Conservation (phyloP, 208 protist species). For the Borovskyia barvae region DNA sequence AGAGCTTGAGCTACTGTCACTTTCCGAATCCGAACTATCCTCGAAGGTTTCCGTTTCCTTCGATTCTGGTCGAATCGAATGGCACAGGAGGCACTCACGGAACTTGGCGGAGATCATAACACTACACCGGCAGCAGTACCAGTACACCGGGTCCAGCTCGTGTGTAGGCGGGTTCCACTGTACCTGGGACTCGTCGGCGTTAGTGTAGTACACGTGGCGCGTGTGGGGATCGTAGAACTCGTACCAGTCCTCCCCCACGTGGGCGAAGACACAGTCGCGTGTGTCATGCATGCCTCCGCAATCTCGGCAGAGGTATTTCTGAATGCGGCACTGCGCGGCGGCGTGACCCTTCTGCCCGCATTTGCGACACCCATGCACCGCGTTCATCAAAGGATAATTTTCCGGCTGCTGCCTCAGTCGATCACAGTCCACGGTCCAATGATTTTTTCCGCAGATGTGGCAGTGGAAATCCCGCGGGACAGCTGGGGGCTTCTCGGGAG, state of each 20-base stretch:
- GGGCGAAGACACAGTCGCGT: slow-evolving; percentile 72
- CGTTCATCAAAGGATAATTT: slow-evolving; percentile 65
- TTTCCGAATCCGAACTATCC: slow-evolving; percentile 25
- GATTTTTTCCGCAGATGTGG: slow-evolving; percentile 75
- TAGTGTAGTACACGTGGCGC: slow-evolving; percentile 74
- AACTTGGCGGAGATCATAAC: slow-evolving; percentile 56
- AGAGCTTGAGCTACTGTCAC: slow-evolving; percentile 14
- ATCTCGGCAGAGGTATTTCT: slow-evolving; percentile 67
- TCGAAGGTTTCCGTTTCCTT: slow-evolving; percentile 11
- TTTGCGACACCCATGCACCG: slow-evolving; percentile 57
- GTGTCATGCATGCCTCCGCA: slow-evolving; percentile 87
- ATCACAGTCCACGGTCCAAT: slow-evolving; percentile 83
- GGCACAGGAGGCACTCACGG: slow-evolving; percentile 81
- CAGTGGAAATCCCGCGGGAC: slow-evolving; percentile 59
- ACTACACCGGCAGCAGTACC: slow-evolving; percentile 71
- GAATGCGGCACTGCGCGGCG: slow-evolving; percentile 52
- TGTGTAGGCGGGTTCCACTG: slow-evolving; percentile 69
- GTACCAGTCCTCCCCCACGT: slow-evolving; percentile 79
- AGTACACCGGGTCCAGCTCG: slow-evolving; percentile 74
- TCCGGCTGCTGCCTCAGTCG: slow-evolving; percentile 39
- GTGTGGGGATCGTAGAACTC: slow-evolving; percentile 72
- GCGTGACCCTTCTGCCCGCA: slow-evolving; percentile 78
- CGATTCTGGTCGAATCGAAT: slow-evolving; percentile 44
- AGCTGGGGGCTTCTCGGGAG: slow-evolving; percentile 11
- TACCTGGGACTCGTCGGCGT: slow-evolving; percentile 66